Percentiles rank a stretch among this genome's conserved stretches.
Conservation (phyloP, 2,329 filamentous ascomycete genomes). For the Paracorniculantispora psalliotae region DNA sequence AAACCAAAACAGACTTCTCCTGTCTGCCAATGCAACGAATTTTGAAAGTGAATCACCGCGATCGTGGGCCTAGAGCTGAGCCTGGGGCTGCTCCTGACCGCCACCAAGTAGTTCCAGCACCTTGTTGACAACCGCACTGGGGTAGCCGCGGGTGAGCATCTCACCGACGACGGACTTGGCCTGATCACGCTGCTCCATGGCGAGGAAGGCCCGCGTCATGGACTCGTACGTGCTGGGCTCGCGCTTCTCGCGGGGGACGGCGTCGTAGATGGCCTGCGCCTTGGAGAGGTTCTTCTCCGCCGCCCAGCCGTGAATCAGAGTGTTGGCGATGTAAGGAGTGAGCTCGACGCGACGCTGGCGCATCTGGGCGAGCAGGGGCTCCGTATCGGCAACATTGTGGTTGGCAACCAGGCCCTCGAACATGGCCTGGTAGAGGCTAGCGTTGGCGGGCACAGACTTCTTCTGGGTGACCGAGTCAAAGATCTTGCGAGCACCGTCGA, state of each 20-base stretch:
- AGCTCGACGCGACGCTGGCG: constrained; percentile 66
- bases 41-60: background rate
- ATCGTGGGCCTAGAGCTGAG: constrained; percentile 15
- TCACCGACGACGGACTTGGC: constrained; percentile 80
- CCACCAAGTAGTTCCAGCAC: constrained; percentile 82
- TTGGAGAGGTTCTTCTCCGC: constrained; percentile 74
- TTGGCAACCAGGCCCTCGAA: constrained; percentile 97
- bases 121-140: constrained; percentile 86
- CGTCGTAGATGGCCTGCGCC: constrained; percentile 72
- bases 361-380: constrained; percentile 74
- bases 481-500: constrained; percentile 72
- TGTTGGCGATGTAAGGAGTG: constrained; percentile 98
- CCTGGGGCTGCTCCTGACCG: constrained; percentile 34
- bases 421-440: constrained; percentile 92
- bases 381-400: constrained; percentile 72
- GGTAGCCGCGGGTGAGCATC: constrained; percentile 87
- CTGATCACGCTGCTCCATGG: constrained; percentile 70
- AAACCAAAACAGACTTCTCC: background rate
- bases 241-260: constrained; percentile 70
- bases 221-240: constrained; percentile 98
- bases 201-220: constrained; percentile 90
- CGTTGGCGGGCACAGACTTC: constrained; percentile 62
- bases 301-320: constrained; percentile 95
- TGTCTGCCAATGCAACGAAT: constrained; percentile 6
- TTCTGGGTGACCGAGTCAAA: constrained; percentile 78